Percentiles rank a stretch among this genome's conserved stretches.
Conservation (phyloP, 2,329 filamentous ascomycete species). For the Colletotrichum acutatum region DNA sequence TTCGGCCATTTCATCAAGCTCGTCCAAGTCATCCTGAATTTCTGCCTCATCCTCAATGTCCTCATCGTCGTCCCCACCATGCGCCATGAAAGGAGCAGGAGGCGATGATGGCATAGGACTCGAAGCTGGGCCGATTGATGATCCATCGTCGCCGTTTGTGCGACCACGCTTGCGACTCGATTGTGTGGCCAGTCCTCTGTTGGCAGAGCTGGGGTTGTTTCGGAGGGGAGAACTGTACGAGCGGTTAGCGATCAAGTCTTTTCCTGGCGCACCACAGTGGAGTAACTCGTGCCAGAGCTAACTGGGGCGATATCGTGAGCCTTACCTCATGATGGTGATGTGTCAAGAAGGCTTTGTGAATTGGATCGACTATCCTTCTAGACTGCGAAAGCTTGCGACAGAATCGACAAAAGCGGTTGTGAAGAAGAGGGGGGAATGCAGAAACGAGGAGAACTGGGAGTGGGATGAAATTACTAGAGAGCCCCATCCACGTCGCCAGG, state of each 20-base stretch:
- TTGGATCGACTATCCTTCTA: neutral
- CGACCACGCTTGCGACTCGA: conserved; percentile 67
- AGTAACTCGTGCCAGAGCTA: neutral
- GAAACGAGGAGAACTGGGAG: conserved; percentile 15
- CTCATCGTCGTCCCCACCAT: conserved; percentile 76
- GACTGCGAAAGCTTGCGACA: conserved; percentile 13
- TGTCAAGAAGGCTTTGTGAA: neutral
- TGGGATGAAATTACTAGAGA: conserved; percentile 31
- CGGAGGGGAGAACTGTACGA: conserved; percentile 81
- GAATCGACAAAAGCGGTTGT: neutral
- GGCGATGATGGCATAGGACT: conserved; percentile 76
- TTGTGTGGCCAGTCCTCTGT: conserved; percentile 72
- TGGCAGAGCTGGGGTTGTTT: conserved; percentile 83
- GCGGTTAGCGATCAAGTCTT: conserved; percentile 25
- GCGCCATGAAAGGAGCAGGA: conserved; percentile 72
- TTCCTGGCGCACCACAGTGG: neutral
- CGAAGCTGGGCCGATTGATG: conserved; percentile 63
- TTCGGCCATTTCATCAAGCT: conserved; percentile 84
- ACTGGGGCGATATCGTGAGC: neutral
- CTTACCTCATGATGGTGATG: conserved; percentile 46
- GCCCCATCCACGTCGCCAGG: conserved; percentile 30
- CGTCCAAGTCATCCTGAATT: conserved; percentile 77
- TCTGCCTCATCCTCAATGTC: conserved; percentile 79
- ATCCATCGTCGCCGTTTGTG: conserved; percentile 62
- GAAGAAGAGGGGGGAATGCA: conserved; percentile 19